Base-by-base conservation (phyloP, 2,329 filamentous ascomycete species). In the Gnomoniopsis sp. region DNA sequence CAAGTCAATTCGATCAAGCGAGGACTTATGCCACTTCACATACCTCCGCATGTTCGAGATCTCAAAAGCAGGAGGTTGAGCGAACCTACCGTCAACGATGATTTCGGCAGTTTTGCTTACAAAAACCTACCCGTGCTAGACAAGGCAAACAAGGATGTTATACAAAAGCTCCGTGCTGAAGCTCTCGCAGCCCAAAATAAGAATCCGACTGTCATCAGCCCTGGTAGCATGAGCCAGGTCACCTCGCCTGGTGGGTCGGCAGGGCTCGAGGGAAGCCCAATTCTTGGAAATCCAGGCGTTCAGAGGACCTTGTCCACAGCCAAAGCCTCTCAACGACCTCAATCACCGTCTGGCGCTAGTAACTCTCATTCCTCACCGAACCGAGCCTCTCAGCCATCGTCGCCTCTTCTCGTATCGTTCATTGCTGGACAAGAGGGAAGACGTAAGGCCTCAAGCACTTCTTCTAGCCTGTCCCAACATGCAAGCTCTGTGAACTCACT, bases 121-220 rank as follows among this genome's bases (percentile, higher is more conserved):
- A 99, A 99, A 77, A 99, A 99, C 67, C 77, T 99, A 51, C 93
- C 93, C 0, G 93, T 98, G 21, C 80, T 99, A 19, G 95, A 98
- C 68, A 98, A 97, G 73, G 95, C 95, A 56, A 99, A 99, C 75
- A 99, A 99, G 71, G 95, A 99, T 68, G 92, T 98, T 33, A 96
- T 99, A 34, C 93, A 98, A 68, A 98, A 98, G 72, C 79, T 99
- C 58, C 88, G 93, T 12, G 91, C 93, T 22, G 93, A 98, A 72
- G 93, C 95, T 3, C 82, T 97, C 76, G 92, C 85, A 2, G 75
- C 79, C 2, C 84, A 87, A 65, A 83, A 73, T 68, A 87, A 87
- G 67, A 74, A 76, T 36, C 71, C 76, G 6, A 70, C 73, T 3
- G 60, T 55, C 43, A 67, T 74, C 34, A 82, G 77, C 59, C 77